Conservation (phyloP, 2,329 filamentous ascomycete genomes). For the Diaporthe humulicola region DNA sequence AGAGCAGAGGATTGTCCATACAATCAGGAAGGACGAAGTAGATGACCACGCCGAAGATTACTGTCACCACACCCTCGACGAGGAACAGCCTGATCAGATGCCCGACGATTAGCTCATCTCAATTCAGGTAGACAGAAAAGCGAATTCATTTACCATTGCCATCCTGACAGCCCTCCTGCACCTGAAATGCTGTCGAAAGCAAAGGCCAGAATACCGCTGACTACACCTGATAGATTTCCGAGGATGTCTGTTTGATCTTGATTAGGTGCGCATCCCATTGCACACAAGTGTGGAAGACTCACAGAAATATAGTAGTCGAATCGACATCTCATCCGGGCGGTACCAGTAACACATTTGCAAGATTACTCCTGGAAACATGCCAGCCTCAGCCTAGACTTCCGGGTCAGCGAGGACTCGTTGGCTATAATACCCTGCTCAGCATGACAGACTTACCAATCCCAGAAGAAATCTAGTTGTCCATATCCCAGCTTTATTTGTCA, state of each 20-base stretch:
- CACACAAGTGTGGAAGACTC: not conserved
- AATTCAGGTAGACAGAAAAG: not conserved
- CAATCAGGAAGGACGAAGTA: constrained; percentile 68
- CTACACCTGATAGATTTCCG: constrained; percentile 55
- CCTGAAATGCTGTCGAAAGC: constrained; percentile 55
- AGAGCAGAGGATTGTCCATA: constrained; percentile 44
- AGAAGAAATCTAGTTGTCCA: constrained; percentile 52
- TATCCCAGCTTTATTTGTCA: constrained; percentile 53
- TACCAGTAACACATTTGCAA: constrained; percentile 63
- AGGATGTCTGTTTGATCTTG: constrained; percentile 48
- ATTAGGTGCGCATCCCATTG: not conserved
- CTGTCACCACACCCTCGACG: constrained; percentile 60
- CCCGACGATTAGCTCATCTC: not conserved
- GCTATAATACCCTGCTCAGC: constrained; percentile 43
- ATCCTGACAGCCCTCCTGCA: constrained; percentile 51
- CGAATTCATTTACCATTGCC: constrained; percentile 47
- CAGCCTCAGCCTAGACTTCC: constrained; percentile 47
- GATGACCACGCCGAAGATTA: constrained; percentile 59
- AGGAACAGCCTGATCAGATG: constrained; percentile 52
- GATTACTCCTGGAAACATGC: constrained; percentile 57
- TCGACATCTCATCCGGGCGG: constrained; percentile 60
- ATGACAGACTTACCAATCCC: constrained; percentile 46
- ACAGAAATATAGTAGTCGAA: constrained; percentile 56
- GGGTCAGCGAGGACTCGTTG: constrained; percentile 43
- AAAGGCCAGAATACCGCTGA: constrained; percentile 59